Base-by-base conservation (phyloP, 2,329 filamentous ascomycete genomes). In the Diaporthe sp. region DNA sequence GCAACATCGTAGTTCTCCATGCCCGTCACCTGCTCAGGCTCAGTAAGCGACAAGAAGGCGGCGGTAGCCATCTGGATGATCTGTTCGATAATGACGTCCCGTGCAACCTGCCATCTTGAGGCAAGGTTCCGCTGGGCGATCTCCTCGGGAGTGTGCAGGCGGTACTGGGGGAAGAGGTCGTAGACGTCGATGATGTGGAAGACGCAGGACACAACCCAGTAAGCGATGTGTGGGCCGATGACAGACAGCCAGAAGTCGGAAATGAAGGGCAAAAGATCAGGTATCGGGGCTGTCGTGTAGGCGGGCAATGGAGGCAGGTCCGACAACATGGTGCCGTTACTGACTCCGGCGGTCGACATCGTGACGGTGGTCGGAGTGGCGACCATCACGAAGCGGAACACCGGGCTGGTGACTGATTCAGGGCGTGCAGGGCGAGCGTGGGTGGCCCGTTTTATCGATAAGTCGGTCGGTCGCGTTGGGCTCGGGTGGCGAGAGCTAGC, bases 61-160 rank as follows among this genome's bases (percentile, higher is more conserved):
- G 94, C 93, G 57, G 94, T 93, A 25, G 89, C 84, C 34, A 95
- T 94, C 87, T 99, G 97, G 67, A 99, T 94, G 76, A 96, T 84
- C 83, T 99, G 97, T 85, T 99, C 96, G 75, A 98, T 83, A 73
- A 98, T 86, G 79, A 98, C 96, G 87, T 98, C 96, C 83, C 94
- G 93, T 78, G 96, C 91, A 4, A 98, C 95, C 81, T 98, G 93
- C 86, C 91, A 94, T 77, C 95, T 92, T 63, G 94, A 91, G 72
- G 95, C 96, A 81, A 95, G 95, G 85, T 98, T 98, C 80, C 96
- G 92, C 84, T 95, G 94, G 49, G 92, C 83, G 78, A 98, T 94
- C 85, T 98, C 96, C 71, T 95, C 95, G 20, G 97, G 97, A 0
- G 97, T 98, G 86, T 99, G 97, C 57, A 99, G 89, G 78, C 97